A percentile compares a stretch with the other conserved stretches of the same genome.
These are phyloP conservation scores for Eutrema yunnanense DNA, from an alignment of 345 rosid genomes.

Conservation along the genomic window DNA sequence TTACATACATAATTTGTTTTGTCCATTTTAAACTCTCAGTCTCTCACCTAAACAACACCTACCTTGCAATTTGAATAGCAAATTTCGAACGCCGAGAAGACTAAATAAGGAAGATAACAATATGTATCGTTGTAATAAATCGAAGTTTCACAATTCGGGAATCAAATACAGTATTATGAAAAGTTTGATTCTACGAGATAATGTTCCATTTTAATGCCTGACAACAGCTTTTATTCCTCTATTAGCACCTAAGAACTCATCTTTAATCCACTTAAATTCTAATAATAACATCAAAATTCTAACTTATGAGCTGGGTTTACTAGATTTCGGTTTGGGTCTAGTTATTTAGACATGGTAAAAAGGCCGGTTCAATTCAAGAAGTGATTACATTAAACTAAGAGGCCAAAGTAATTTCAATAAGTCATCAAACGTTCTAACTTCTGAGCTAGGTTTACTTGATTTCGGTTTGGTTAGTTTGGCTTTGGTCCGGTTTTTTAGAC, in stretches of 20 bases:
- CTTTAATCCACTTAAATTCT: background rate
- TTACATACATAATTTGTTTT: background rate
- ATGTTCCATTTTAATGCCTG: slow-evolving; percentile 4
- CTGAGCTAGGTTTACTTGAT: too few relatives aligned
- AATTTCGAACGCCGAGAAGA: background rate
- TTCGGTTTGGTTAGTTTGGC: too few relatives aligned
- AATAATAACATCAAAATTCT: background rate
- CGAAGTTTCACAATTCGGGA: background rate
- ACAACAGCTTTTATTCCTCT: slow-evolving; percentile 16
- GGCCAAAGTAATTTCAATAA: too few relatives aligned
- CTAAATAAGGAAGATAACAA: background rate
- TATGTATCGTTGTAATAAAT: background rate
- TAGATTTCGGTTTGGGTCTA: background rate
- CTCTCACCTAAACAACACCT: background rate
- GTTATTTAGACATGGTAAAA: background rate
- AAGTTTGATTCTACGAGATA: slow-evolving; percentile 5
- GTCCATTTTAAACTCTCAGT: background rate
- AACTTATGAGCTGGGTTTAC: background rate
- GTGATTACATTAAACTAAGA: too few relatives aligned
- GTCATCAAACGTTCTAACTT: too few relatives aligned
- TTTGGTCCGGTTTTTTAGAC: too few relatives aligned
- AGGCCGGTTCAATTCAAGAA: background rate
- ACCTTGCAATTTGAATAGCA: background rate
- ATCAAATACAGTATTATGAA: background rate
- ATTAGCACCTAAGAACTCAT: background rate